Evolutionary conservation across 495 filamentous ascomycete genomes (phyloP), one percentile per base, ranked within the genome.

Genomic region (Daldinia caldariorum): DNA sequence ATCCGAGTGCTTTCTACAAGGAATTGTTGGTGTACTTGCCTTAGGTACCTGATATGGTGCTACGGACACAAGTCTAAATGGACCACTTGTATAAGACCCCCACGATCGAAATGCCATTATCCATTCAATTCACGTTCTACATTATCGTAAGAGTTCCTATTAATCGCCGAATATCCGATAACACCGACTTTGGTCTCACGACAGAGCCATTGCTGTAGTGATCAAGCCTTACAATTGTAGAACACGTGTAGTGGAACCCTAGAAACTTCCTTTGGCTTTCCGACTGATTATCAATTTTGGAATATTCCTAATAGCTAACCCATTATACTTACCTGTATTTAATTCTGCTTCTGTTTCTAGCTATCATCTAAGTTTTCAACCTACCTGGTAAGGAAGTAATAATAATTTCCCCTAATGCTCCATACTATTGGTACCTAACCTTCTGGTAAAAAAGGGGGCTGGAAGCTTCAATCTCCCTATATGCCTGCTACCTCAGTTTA

Each of bases 141-240:
- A 35, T 35, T 7, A 35, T 35, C 5, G 9, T 35, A 35, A 3
- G 5, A 47, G 22, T 22, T 0, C 43, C 9, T 47, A 3, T 22
- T 47, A 20, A 47, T 47, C 43, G 9, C 18, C 43, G 43, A 47
- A 47, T 47, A 47, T 47, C 43, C 43, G 43, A 47, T 47, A 47
- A 6, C 10, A 5, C 43, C 43, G 43, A 22, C 9, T 12, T 8
- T 47, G 43, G 43, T 47, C 43, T 22, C 43, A 47, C 43, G 9
- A 13, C 43, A 22, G 43, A 22, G 34, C 43, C 12, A 20, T 14
- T 20, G 4, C 18, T 2, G 43, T 6, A 12, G 18, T 47, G 43
- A 1, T 22, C 18, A 4, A 8, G 2, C 7, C 16, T 9, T 20
- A n/a, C 9, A 22, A 18, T 22, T 12, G 43, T 47, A 47, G 1